A percentile compares a stretch with the other conserved stretches of the same genome.
phyloP scores from a whole-genome alignment of 345 rosid species.

The Theobroma cacao region DNA sequence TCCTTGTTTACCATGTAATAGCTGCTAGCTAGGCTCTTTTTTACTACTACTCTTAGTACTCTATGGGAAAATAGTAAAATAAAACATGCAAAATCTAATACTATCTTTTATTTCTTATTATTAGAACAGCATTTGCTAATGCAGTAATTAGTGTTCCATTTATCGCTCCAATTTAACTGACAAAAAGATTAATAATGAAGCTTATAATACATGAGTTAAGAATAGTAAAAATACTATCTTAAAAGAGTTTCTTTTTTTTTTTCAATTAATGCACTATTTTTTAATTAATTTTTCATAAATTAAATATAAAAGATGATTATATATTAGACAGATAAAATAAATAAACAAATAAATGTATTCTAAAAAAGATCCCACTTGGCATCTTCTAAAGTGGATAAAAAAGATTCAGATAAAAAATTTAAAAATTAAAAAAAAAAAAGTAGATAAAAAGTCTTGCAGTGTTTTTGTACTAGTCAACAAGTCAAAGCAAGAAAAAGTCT shows the following conservation, averaged over 20 bases:
- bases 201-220: too few relatives aligned
- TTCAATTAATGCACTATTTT: too few relatives aligned
- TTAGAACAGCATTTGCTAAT: not conserved
- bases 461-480: slow-evolving; percentile 4
- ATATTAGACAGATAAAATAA: too few relatives aligned
- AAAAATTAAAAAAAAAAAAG: not conserved
- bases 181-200: too few relatives aligned
- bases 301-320: too few relatives aligned
- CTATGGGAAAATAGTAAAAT: not conserved
- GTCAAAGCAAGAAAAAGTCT: slow-evolving; percentile 5
- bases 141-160: not conserved
- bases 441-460: too few relatives aligned
- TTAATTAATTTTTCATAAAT: too few relatives aligned
- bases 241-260: too few relatives aligned
- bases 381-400: not conserved
- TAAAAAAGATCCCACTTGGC: not conserved
- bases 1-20: not conserved
- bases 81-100: not conserved
- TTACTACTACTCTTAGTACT: not conserved
- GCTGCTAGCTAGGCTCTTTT: not conserved
- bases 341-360: not conserved
- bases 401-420: not conserved
- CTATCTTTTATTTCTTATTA: not conserved
- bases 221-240: too few relatives aligned
- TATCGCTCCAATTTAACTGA: too few relatives aligned